Conservation (phyloP, 768 basidiomycete genomes). For the Russula vinacea region DNA sequence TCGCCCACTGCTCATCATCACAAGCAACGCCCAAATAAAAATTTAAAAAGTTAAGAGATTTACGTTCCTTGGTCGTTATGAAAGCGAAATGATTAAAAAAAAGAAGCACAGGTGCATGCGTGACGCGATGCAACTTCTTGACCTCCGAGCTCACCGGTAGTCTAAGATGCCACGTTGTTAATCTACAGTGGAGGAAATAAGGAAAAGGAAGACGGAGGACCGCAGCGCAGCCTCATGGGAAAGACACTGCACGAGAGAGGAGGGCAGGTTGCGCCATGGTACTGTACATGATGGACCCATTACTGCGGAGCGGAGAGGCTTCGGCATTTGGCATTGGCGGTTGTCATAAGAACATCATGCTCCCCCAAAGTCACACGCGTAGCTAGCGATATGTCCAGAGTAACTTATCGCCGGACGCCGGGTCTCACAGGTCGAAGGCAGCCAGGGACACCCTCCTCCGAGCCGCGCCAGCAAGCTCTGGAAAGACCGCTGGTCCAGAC, state of each 20-base stretch:
- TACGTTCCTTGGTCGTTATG: neutral
- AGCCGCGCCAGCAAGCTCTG: neutral
- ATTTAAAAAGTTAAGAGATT: neutral
- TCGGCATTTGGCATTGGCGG: neutral
- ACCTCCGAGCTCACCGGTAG: constrained; percentile 7
- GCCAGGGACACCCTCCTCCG: neutral
- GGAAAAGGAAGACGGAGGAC: neutral
- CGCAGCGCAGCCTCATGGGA: constrained; percentile 1
- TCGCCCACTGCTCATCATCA: neutral
- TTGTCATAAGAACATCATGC: constrained; percentile 11
- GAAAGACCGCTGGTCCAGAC: neutral
- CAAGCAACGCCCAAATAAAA: neutral
- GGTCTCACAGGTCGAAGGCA: too few relatives aligned
- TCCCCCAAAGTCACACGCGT: neutral
- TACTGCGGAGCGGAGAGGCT: neutral
- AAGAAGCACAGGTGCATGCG: neutral
- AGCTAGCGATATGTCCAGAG: neutral
- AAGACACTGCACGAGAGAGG: neutral
- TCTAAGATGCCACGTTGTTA: neutral
- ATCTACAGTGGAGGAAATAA: neutral
- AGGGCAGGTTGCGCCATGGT: neutral
- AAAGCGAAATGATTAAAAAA: neutral
- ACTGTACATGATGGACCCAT: neutral
- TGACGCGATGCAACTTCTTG: neutral
- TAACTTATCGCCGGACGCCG: too few relatives aligned